Conservation (phyloP, 768 basidiomycete genomes). For the Tylopilus vinaceipallidus region DNA sequence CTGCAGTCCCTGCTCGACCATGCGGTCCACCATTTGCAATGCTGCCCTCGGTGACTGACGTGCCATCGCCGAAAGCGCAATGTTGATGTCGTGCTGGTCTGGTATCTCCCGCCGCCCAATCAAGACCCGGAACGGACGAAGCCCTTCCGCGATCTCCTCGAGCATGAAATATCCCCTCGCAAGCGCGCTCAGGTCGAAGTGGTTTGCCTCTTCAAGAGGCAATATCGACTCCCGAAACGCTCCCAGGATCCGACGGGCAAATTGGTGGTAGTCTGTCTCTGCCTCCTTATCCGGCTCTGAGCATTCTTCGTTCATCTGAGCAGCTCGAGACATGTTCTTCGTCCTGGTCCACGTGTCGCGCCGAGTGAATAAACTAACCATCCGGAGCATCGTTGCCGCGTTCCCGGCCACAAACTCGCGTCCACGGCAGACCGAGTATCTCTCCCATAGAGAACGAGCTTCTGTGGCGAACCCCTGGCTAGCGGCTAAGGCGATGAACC, state of each 20-base stretch:
- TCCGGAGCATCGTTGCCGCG: conserved; percentile 39
- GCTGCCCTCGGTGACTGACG: conserved; percentile 47
- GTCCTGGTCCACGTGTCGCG: conserved; percentile 21
- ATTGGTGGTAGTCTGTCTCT: conserved; percentile 26
- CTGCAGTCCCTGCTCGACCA: conserved; percentile 45
- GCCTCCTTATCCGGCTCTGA: conserved; percentile 1
- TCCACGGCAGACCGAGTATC: conserved; percentile 45
- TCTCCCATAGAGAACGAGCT: conserved; percentile 58
- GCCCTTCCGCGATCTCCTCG: conserved; percentile 45
- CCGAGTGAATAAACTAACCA: conserved; percentile 42
- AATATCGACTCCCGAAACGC: conserved; percentile 43
- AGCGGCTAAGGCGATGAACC: conserved; percentile 48
- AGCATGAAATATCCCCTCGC: conserved; percentile 63
- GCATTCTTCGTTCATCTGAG: background rate
- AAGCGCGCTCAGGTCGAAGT: conserved; percentile 54
- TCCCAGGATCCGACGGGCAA: conserved; percentile 45
- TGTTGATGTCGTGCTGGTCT: conserved; percentile 64
- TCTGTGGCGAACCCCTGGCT: conserved; percentile 44
- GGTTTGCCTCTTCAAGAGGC: conserved; percentile 47
- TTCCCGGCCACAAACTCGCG: conserved; percentile 42
- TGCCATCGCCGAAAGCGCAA: conserved; percentile 55
- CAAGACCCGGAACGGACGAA: conserved; percentile 46
- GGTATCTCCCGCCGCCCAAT: conserved; percentile 50
- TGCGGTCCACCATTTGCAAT: conserved; percentile 45
- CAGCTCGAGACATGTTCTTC: background rate